Evolutionary conservation across 805 yeast genomes (phyloP).

Genomic region (Candida jianshihensis): DNA sequence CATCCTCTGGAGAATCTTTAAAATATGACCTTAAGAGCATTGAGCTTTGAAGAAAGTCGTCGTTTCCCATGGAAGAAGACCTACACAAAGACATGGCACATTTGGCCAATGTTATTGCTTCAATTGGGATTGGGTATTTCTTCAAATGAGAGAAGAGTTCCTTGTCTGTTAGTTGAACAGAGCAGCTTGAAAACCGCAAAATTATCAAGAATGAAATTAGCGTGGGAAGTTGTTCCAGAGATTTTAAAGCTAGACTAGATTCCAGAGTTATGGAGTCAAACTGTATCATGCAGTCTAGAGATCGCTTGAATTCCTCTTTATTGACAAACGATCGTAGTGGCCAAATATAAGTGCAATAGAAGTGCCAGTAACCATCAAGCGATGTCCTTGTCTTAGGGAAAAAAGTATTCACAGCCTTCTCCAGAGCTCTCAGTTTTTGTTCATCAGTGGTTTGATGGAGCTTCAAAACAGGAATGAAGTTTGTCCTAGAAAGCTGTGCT

Average conservation of each 20-base stretch:
- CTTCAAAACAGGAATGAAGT: neutral
- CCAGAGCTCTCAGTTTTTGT: neutral
- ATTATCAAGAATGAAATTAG: neutral
- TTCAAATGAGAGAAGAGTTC: neutral
- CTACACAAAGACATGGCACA: conserved; percentile 1
- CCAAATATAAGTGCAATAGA: neutral
- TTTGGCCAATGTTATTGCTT: neutral
- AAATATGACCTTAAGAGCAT: conserved; percentile 29
- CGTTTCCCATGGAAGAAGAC: conserved; percentile 22
- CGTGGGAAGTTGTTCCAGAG: neutral
- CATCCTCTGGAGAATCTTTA: conserved; percentile 34
- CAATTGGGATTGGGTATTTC: neutral
- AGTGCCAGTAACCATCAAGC: neutral
- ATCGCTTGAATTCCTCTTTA: neutral
- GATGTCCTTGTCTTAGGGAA: neutral
- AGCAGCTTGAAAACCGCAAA: neutral
- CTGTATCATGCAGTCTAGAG: neutral
- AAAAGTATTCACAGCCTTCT: neutral
- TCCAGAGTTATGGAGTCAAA: neutral
- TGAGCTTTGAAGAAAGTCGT: conserved; percentile 31
- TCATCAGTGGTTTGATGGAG: neutral
- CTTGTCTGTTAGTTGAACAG: neutral
- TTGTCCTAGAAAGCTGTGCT: neutral
- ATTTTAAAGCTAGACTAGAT: neutral
- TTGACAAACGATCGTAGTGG: neutral